Conservation (phyloP, 176 grass and related monocot species). For the Carex cristatella region DNA sequence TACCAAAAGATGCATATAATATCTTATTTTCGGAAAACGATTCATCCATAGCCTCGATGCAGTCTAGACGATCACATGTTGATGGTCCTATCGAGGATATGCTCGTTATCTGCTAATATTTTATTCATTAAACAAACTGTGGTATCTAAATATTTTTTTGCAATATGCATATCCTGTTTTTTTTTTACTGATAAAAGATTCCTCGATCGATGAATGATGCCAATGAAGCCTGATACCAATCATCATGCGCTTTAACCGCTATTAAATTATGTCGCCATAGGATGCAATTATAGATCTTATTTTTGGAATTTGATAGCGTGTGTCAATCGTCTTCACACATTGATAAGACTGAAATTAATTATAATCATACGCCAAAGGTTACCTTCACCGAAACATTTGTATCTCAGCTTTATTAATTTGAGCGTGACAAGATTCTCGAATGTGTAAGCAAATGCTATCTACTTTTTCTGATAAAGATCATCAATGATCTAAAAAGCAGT, state of each 20-base stretch:
- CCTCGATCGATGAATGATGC: background rate
- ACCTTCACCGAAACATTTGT: background rate
- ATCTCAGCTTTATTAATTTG: conserved; percentile 11
- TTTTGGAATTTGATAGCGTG: background rate
- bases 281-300: background rate
- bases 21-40: background rate
- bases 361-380: background rate
- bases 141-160: background rate
- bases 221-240: background rate
- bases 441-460: conserved; percentile 3
- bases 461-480: conserved; percentile 21
- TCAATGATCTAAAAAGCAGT: conserved; percentile 13
- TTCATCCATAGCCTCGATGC: background rate
- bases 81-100: background rate
- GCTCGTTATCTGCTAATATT: background rate
- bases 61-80: background rate
- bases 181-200: background rate
- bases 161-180: background rate
- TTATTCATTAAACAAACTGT: background rate
- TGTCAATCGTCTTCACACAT: background rate
- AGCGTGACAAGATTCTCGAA: conserved; percentile 4
- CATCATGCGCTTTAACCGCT: background rate
- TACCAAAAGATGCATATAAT: background rate
- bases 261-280: background rate
- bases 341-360: background rate